Conservation (phyloP, 345 rosid species). For the Salix viminalis region DNA sequence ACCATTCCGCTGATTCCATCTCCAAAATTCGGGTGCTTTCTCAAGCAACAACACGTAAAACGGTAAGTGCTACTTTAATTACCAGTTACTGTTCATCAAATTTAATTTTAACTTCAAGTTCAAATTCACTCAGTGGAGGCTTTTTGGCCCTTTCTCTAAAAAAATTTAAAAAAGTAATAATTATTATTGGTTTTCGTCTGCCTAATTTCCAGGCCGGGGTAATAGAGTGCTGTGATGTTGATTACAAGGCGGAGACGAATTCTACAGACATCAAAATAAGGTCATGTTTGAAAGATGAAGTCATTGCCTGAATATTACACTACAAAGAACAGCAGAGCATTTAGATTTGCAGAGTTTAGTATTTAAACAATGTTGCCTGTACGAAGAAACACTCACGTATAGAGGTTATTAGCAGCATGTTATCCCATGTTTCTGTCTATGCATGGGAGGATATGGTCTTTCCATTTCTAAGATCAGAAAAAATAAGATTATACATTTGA, state of each 20-base stretch:
- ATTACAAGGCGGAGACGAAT: conserved; percentile 11
- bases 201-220: conserved; percentile 40
- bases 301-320: conserved; percentile 27
- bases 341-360: no score
- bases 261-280: conserved; percentile 44
- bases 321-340: no score
- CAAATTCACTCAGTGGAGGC: no score
- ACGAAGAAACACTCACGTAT: no score
- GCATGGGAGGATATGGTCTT: background rate
- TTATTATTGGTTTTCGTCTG: background rate
- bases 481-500: no score
- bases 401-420: background rate
- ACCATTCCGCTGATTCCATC: conserved; percentile 47
- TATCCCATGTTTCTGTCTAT: background rate
- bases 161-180: no score
- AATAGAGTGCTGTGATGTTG: conserved; percentile 59
- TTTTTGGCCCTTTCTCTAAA: no score
- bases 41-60: conserved; percentile 25
- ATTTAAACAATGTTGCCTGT: no score
- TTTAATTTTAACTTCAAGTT: no score
- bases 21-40: conserved; percentile 43
- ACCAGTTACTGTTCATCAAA: no score
- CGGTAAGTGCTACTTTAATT: conserved; percentile 25
- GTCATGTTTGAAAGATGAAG: conserved; percentile 45
- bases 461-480: background rate